phyloP scores from a whole-genome alignment of 768 basidiomycete genomes.

The Obba rivulosa region DNA sequence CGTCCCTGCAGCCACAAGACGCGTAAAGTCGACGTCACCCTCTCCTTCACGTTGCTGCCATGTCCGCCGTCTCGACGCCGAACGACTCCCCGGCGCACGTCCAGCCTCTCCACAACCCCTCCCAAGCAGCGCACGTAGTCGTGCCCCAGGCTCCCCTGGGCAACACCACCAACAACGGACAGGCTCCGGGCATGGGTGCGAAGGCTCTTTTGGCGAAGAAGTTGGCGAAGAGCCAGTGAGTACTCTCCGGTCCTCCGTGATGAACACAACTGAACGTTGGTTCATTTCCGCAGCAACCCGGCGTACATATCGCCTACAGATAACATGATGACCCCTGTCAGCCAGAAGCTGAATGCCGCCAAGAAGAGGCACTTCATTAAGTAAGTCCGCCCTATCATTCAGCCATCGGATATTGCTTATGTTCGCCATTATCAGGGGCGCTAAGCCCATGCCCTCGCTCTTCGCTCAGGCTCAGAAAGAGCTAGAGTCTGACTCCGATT shows the following conservation, averaged over 20 bases:
- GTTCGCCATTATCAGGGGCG: conserved; percentile 35
- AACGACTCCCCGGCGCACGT: conserved; percentile 67
- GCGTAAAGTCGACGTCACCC: background rate
- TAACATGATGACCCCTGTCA: conserved; percentile 88
- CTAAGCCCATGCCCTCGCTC: conserved; percentile 55
- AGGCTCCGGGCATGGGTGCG: conserved; percentile 71
- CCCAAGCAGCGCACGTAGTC: conserved; percentile 71
- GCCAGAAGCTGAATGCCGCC: conserved; percentile 85
- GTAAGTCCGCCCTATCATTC: conserved; percentile 37
- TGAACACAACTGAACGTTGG: conserved; percentile 5
- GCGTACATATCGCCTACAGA: conserved; percentile 91
- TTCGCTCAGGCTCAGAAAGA: conserved; percentile 41
- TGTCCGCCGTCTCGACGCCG: conserved; percentile 52
- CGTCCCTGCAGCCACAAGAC: no score
- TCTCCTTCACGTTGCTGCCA: conserved; percentile 19
- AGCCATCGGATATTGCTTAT: background rate
- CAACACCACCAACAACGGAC: conserved; percentile 52
- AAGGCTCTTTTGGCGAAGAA: conserved; percentile 93
- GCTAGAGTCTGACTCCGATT: conserved; percentile 23
- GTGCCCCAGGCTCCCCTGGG: conserved; percentile 79
- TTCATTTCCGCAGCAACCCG: conserved; percentile 58
- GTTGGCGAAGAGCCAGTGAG: conserved; percentile 85
- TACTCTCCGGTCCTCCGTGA: conserved; percentile 14
- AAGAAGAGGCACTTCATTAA: conserved; percentile 93
- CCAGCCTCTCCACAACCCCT: conserved; percentile 83